Conservation (phyloP, 2,329 filamentous ascomycete species). For the Colletotrichum tanaceti region DNA sequence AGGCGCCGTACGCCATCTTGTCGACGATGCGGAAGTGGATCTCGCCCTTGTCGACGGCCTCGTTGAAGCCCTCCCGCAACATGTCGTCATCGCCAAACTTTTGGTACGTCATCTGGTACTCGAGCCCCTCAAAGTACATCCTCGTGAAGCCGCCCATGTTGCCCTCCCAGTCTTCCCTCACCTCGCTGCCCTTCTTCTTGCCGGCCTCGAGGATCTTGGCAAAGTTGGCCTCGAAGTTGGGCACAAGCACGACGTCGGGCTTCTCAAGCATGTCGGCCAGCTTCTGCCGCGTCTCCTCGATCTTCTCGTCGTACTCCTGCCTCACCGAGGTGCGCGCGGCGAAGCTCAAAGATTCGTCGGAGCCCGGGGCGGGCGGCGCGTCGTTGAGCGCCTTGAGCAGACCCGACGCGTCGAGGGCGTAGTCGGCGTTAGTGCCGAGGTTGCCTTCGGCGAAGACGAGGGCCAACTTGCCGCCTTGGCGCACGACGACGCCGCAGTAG, state of each 20-base stretch:
- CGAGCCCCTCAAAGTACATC: slow-evolving; percentile 60
- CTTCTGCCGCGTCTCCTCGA: slow-evolving; percentile 54
- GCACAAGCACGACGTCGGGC: slow-evolving; percentile 57
- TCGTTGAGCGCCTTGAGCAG: slow-evolving; percentile 60
- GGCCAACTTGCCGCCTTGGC: slow-evolving; percentile 57
- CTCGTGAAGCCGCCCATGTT: slow-evolving; percentile 55
- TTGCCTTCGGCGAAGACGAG: slow-evolving; percentile 58
- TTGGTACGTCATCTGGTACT: slow-evolving; percentile 53
- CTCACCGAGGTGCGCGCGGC: slow-evolving; percentile 56
- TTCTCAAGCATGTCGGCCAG: slow-evolving; percentile 51
- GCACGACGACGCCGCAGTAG: slow-evolving; percentile 59
- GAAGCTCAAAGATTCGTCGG: slow-evolving; percentile 53
- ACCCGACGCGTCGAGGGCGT: slow-evolving; percentile 51
- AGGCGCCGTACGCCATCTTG: slow-evolving; percentile 53
- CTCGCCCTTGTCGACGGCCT: slow-evolving; percentile 57
- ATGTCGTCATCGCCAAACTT: slow-evolving; percentile 63
- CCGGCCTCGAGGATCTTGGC: slow-evolving; percentile 53
- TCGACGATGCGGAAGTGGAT: slow-evolving; percentile 61
- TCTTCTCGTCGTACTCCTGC: slow-evolving; percentile 56
- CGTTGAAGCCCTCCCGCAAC: slow-evolving; percentile 60
- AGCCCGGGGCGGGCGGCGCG: slow-evolving; percentile 49
- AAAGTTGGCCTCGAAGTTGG: slow-evolving; percentile 60
- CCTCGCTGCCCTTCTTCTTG: slow-evolving; percentile 46
- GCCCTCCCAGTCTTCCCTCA: slow-evolving; percentile 56
- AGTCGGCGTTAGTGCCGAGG: slow-evolving; percentile 59